phyloP scores from a whole-genome alignment of 2,329 filamentous ascomycete genomes.

The Macrophomina phaseolina region DNA sequence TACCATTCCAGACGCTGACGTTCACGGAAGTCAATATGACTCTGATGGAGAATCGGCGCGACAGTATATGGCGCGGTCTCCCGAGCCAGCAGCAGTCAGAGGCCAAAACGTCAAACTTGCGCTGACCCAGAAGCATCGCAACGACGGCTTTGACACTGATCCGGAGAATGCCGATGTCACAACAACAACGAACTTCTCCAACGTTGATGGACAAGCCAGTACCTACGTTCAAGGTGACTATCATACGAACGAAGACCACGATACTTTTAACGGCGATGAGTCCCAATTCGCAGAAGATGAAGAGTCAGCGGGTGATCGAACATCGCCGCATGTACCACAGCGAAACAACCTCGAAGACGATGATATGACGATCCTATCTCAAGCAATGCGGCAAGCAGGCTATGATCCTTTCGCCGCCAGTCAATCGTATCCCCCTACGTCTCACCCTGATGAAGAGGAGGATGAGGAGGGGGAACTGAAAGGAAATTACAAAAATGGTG shows the following conservation, averaged over 20 bases:
- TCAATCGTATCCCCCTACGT: neutral
- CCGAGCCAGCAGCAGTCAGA: neutral
- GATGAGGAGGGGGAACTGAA: neutral
- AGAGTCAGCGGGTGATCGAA: neutral
- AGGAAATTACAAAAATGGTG: neutral
- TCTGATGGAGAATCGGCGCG: neutral
- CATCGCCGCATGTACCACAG: neutral
- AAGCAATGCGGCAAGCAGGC: neutral
- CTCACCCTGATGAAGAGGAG: neutral
- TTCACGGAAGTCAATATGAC: neutral
- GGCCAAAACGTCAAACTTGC: neutral
- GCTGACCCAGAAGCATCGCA: neutral
- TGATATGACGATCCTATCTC: neutral
- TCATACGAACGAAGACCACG: neutral
- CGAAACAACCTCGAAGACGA: neutral
- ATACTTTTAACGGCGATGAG: neutral
- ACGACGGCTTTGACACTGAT: slow-evolving; percentile 23
- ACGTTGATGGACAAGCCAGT: neutral
- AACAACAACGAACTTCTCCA: neutral
- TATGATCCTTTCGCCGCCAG: neutral
- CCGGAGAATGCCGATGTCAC: slow-evolving; percentile 21
- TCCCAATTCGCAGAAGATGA: slow-evolving; percentile 6
- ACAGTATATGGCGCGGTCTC: neutral
- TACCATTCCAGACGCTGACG: neutral
- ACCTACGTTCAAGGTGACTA: neutral